A percentile compares a stretch with the other conserved stretches of the same genome.
Evolutionary conservation across 345 rosid genomes (phyloP).

Genomic region (Melaleuca alternifolia): DNA sequence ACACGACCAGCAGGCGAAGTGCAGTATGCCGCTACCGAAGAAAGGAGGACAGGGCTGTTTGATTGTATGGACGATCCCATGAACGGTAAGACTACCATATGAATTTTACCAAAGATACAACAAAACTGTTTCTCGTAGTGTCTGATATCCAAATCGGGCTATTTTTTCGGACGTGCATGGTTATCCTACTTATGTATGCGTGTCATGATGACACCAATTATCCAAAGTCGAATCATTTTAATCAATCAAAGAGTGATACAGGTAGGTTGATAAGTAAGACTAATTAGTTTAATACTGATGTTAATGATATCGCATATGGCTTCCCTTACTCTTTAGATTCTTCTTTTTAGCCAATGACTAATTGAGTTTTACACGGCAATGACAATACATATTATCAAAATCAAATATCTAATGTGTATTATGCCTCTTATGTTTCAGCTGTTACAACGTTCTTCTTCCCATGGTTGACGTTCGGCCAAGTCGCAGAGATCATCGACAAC

Average conservation of each 20-base stretch:
- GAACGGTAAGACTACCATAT: constrained; percentile 24
- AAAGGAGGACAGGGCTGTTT: constrained; percentile 47
- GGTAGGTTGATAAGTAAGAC: neutral
- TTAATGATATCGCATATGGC: neutral
- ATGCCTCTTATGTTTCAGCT: constrained; percentile 21
- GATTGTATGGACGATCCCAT: constrained; percentile 58
- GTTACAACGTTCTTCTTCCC: constrained; percentile 33
- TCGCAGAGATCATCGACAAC: constrained; percentile 53
- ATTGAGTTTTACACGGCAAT: neutral
- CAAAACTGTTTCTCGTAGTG: neutral
- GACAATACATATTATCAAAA: neutral
- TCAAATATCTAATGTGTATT: neutral
- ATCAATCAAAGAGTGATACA: too few species aligned
- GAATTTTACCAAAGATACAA: neutral
- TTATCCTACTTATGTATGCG: neutral
- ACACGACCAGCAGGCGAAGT: neutral
- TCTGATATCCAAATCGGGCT: neutral
- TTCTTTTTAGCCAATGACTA: neutral
- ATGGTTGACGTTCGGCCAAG: constrained; percentile 44
- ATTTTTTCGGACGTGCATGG: neutral
- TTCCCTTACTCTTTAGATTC: neutral
- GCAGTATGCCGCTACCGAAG: neutral
- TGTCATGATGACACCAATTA: neutral
- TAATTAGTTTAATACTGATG: neutral
- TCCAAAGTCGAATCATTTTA: too few species aligned